Evolutionary conservation across 2,329 filamentous ascomycete species (phyloP), one percentile per base, ranked within the genome.

Genomic region (Xylariaceae sp.): DNA sequence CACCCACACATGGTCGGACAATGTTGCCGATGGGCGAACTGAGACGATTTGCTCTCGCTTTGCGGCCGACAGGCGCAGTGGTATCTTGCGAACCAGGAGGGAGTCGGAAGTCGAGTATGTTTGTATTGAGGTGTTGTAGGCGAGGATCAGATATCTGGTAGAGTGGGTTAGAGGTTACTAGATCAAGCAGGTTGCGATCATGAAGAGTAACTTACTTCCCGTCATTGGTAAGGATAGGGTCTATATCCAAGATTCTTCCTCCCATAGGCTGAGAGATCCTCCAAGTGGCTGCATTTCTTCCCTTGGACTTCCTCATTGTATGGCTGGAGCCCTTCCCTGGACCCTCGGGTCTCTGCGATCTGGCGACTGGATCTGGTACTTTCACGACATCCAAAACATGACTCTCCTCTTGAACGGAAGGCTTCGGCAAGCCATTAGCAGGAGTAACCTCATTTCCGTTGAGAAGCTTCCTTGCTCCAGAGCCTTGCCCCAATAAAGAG

Each of bases 61-160:
- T n/a, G 42, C 35, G 12, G 44, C 47, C 31, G 47, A 41, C 15
- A 48, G 59, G 52, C 46, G 65, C 44, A 80, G 63, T 10, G 72
- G 63, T 31, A 95, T 80, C 36, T 78, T 76, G 45, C 86, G 79
- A 29, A 86, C 68, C 15, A 93, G 74, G 31, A 93, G 73, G 2
- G 92, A 96, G 35, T 87, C 88, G 43, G 75, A 67, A 19, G 85
- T 76, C 2, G 84, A 83, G 59, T 92, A 94, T 17, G 94, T 72
- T 55, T 88, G 83, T 34, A 95, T 67, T 8, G 81, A 80, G 18
- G 75, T 80, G 39, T 79, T 74, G 50, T 86, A 85, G 19, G 81
- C 75, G 36, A 94, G 58, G 37, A 95, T 78, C 24, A 95, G 56
- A 58, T 81, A 72, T 53, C 85, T 87, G 23, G 23, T n/a, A 7